A percentile compares a stretch with the other conserved stretches of the same genome.
Conservation (phyloP, 106 monocot genomes). For the Dendrobium catenatum region DNA sequence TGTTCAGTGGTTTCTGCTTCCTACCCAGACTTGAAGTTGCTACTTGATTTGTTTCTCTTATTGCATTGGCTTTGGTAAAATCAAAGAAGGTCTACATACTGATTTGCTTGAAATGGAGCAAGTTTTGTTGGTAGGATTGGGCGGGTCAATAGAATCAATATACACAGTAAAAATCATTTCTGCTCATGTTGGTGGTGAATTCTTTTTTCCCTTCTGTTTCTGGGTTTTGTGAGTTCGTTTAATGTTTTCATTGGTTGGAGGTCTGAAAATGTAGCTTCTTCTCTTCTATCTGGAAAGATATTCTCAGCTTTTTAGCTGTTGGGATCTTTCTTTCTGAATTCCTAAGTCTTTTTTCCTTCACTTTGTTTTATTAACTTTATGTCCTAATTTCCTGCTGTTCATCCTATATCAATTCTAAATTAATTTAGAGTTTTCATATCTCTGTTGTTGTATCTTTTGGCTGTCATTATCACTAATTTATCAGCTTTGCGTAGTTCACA, state of each 20-base stretch:
- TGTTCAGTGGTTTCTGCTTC: constrained; percentile 79
- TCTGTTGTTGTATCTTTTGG: no score
- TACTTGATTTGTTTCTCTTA: constrained; percentile 20
- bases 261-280: neutral
- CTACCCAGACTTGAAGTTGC: constrained; percentile 63
- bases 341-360: neutral
- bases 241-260: constrained; percentile 7
- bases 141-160: neutral
- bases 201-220: neutral
- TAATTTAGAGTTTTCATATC: neutral
- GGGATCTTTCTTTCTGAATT: neutral
- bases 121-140: neutral
- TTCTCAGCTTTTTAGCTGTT: neutral
- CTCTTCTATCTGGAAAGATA: neutral
- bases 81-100: constrained; percentile 1
- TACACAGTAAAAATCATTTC: constrained; percentile 6
- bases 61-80: neutral
- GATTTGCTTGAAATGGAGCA: neutral
- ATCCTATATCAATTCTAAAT: neutral
- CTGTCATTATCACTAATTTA: neutral
- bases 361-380: neutral
- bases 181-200: neutral
- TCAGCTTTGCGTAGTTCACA: neutral
- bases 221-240: neutral
- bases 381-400: neutral